A percentile compares a stretch with the other conserved stretches of the same genome.
These are phyloP conservation scores for Stachybotrys echinatus DNA, from an alignment of 2,329 filamentous ascomycete species.

Conservation along the genomic window DNA sequence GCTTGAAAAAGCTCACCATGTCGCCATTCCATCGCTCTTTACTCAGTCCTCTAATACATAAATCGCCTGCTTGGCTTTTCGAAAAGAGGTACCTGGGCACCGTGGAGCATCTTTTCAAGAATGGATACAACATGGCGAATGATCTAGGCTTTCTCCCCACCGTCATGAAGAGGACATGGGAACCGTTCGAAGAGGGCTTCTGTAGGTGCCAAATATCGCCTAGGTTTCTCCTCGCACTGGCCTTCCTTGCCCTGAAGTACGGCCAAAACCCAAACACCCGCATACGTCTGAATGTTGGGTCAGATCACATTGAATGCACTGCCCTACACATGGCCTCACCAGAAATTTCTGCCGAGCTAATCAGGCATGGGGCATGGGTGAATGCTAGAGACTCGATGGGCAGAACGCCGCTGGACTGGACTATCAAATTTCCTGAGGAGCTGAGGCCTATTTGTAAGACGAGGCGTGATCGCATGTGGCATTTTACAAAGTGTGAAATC, in stretches of 20 bases:
- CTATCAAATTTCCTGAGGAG: no score
- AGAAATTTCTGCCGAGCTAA: not conserved
- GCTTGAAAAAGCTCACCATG: not conserved
- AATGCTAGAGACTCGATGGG: not conserved
- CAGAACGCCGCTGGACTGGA: not conserved
- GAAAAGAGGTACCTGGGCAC: not conserved
- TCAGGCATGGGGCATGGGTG: not conserved
- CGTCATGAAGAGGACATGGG: not conserved
- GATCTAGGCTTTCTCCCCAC: not conserved
- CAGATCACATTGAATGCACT: not conserved
- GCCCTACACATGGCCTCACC: not conserved
- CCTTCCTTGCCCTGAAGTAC: not conserved
- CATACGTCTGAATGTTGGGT: not conserved
- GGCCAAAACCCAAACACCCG: not conserved
- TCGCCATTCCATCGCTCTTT: not conserved
- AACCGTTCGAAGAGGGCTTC: no score
- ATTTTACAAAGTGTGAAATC: no score
- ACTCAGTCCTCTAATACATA: not conserved
- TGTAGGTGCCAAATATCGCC: not conserved
- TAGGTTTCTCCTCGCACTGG: not conserved
- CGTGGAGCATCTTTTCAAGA: not conserved
- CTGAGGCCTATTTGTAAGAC: no score
- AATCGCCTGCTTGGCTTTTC: no score
- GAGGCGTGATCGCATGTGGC: no score
- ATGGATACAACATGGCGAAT: not conserved